Conservation (phyloP, 2,329 filamentous ascomycete genomes). For the Sarocladiaceae sp. region DNA sequence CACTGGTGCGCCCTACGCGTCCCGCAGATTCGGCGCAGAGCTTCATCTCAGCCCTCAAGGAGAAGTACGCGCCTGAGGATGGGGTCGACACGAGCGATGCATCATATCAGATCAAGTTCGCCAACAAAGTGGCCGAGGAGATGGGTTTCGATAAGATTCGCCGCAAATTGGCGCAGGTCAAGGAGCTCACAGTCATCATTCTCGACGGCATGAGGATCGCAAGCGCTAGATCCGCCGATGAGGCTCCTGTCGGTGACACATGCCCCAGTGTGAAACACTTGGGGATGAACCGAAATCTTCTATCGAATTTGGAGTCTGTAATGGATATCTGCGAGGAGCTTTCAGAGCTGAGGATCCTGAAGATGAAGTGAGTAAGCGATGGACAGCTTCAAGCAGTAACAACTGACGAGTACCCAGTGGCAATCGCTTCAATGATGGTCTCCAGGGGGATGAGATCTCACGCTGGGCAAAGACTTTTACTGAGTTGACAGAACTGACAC, state of each 20-base stretch:
- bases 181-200: conserved; percentile 73
- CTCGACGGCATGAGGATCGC: conserved; percentile 68
- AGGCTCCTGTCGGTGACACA: conserved; percentile 37
- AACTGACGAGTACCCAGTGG: conserved; percentile 44
- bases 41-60: conserved; percentile 72
- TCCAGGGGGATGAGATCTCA: conserved; percentile 27
- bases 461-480: conserved; percentile 35
- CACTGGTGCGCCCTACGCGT: conserved; percentile 77
- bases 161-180: conserved; percentile 67
- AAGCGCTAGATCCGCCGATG: conserved; percentile 24
- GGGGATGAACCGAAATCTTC: conserved; percentile 78
- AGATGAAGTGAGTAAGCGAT: conserved; percentile 57
- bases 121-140: conserved; percentile 81
- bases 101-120: conserved; percentile 57
- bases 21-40: conserved; percentile 60
- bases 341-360: conserved; percentile 57
- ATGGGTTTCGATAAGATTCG: conserved; percentile 93
- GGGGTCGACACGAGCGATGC: conserved; percentile 15
- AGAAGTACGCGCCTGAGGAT: conserved; percentile 58
- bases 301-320: conserved; percentile 62
- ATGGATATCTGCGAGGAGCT: conserved; percentile 66
- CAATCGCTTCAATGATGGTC: conserved; percentile 56
- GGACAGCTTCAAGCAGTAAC: background rate
- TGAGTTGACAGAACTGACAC: conserved; percentile 51
- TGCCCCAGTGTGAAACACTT: conserved; percentile 68